A percentile compares a stretch with the other conserved stretches of the same genome.
These are phyloP conservation scores for Suhomyces coccinellae DNA, from an alignment of 1,139 yeast genomes.

Conservation along the genomic window DNA sequence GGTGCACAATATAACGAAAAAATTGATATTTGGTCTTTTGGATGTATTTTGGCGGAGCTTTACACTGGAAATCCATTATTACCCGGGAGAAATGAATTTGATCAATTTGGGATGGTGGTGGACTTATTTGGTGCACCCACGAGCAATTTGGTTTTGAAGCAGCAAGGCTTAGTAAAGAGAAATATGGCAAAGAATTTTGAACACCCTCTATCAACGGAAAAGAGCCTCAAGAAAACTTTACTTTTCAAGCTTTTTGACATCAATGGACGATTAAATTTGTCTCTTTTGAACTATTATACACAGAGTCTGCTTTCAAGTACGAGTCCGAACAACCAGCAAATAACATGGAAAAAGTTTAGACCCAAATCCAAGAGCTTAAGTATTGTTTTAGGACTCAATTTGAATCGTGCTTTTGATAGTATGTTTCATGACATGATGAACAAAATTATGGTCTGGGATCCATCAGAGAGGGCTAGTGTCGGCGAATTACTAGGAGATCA, in stretches of 20 bases:
- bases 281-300: conserved; percentile 25
- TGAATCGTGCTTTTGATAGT: conserved; percentile 11
- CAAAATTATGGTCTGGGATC: conserved; percentile 57
- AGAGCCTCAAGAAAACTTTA: conserved; percentile 13
- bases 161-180: conserved; percentile 12
- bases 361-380: conserved; percentile 37
- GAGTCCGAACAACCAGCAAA: neutral
- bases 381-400: conserved; percentile 25
- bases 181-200: conserved; percentile 7
- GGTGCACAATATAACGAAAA: conserved; percentile 71
- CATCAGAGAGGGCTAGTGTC: conserved; percentile 45
- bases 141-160: conserved; percentile 13
- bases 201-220: conserved; percentile 13
- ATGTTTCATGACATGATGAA: conserved; percentile 34
- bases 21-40: conserved; percentile 31
- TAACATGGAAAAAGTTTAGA: conserved; percentile 25
- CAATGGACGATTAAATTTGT: conserved; percentile 38
- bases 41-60: conserved; percentile 26
- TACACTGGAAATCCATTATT: conserved; percentile 24
- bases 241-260: conserved; percentile 38
- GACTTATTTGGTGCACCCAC: conserved; percentile 27
- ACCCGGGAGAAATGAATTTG: conserved; percentile 26
- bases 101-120: conserved; percentile 23
- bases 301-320: neutral
- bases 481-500: conserved; percentile 43